These are phyloP conservation scores for Tulasnella sp. DNA, from an alignment of 768 basidiomycete species.

Conservation along the genomic window DNA sequence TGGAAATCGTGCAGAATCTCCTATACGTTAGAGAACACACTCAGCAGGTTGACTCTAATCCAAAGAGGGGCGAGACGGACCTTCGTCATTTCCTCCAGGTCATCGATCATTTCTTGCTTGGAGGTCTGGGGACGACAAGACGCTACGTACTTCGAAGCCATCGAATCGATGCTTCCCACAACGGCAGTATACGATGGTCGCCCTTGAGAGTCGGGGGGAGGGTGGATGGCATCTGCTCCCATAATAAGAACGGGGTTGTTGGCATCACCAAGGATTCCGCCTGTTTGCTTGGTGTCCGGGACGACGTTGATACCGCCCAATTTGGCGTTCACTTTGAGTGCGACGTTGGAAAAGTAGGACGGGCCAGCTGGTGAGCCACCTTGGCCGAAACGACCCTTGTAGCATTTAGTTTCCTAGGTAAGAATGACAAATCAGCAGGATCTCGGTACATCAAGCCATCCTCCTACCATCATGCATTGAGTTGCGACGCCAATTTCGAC, in stretches of 20 bases:
- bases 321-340: slow-evolving; percentile 63
- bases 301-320: slow-evolving; percentile 72
- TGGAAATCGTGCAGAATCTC: slow-evolving; percentile 6
- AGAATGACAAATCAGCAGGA: not conserved
- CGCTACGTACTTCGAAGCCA: slow-evolving; percentile 56
- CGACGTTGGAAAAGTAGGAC: slow-evolving; percentile 4
- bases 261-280: slow-evolving; percentile 52
- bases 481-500: slow-evolving; percentile 60
- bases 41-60: not conserved
- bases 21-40: not conserved
- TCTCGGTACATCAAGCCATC: no score
- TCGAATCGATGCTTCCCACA: slow-evolving; percentile 67
- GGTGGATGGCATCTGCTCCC: slow-evolving; percentile 42
- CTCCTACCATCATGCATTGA: slow-evolving; percentile 44
- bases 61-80: slow-evolving; percentile 26
- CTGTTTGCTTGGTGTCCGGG: slow-evolving; percentile 49
- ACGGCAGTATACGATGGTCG: slow-evolving; percentile 72
- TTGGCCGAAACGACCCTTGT: not conserved
- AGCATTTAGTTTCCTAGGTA: slow-evolving; percentile 10
- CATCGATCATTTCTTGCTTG: slow-evolving; percentile 65
- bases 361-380: not conserved
- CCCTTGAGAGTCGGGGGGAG: slow-evolving; percentile 62
- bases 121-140: slow-evolving; percentile 57
- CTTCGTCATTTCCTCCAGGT: slow-evolving; percentile 51
- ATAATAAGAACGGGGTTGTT: slow-evolving; percentile 66